A percentile compares a stretch with the other conserved stretches of the same genome.
Evolutionary conservation across 768 basidiomycete genomes (phyloP).

Genomic region (Phanerochaete sordida): DNA sequence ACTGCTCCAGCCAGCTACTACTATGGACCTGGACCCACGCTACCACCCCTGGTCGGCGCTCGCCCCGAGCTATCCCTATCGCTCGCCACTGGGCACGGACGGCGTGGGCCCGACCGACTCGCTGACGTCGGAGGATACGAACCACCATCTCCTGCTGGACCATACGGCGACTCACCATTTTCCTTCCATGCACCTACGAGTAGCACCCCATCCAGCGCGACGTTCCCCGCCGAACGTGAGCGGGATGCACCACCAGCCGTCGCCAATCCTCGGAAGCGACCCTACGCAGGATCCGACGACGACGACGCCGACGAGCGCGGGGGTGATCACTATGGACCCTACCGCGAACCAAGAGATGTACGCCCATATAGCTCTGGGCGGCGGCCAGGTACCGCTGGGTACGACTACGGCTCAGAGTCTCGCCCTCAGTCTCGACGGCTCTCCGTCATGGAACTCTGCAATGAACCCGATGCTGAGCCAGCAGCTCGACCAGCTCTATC

Average conservation of each 20-base stretch:
- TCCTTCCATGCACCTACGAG: constrained; percentile 67
- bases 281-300: constrained; percentile 57
- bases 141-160: constrained; percentile 27
- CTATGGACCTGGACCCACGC: constrained; percentile 23
- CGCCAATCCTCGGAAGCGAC: constrained; percentile 57
- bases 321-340: constrained; percentile 4
- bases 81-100: constrained; percentile 32
- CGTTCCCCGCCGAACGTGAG: constrained; percentile 21
- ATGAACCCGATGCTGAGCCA: constrained; percentile 54
- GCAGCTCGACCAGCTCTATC: constrained; percentile 46
- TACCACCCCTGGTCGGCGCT: constrained; percentile 26
- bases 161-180: constrained; percentile 63
- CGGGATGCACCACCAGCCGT: constrained; percentile 12
- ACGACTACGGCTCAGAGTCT: constrained; percentile 72
- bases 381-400: constrained; percentile 27
- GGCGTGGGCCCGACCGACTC: constrained; percentile 10
- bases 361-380: constrained; percentile 31
- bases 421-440: constrained; percentile 77
- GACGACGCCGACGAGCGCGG: constrained; percentile 25
- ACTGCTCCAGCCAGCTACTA: constrained; percentile 69
- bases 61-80: constrained; percentile 41
- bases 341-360: constrained; percentile 15
- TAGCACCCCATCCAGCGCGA: constrained; percentile 30
- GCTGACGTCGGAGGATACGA: constrained; percentile 26
- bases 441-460: constrained; percentile 87